Conservation (phyloP, 2,329 filamentous ascomycete genomes). For the Colletotrichum sp. region DNA sequence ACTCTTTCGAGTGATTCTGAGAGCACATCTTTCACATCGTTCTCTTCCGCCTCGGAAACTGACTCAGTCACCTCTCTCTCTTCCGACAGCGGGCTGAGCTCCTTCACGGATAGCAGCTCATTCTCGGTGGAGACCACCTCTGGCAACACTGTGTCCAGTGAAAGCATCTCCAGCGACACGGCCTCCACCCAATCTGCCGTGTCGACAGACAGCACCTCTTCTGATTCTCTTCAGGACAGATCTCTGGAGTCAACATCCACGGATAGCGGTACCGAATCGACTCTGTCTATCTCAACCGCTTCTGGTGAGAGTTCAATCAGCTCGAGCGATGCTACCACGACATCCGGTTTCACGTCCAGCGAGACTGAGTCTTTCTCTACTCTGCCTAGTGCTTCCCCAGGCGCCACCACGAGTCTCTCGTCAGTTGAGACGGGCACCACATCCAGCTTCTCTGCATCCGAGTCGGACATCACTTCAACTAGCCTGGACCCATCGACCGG, state of each 20-base stretch:
- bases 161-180: background rate
- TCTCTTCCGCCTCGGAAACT: background rate
- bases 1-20: background rate
- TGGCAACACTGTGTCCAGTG: background rate
- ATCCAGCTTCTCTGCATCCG: background rate
- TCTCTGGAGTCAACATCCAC: background rate
- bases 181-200: background rate
- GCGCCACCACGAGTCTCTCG: background rate
- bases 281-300: background rate
- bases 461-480: background rate
- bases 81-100: background rate
- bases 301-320: background rate
- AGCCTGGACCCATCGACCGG: background rate
- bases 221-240: background rate
- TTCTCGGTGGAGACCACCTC: background rate
- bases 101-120: background rate
- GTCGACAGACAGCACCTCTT: background rate
- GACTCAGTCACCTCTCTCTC: background rate
- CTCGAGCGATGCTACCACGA: background rate
- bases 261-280: background rate
- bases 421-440: background rate
- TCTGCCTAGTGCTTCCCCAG: background rate
- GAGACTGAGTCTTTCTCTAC: background rate
- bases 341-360: background rate
- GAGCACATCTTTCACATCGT: background rate